Evolutionary conservation across 2,329 filamentous ascomycete species (phyloP).

Genomic region (Cordyceps sp.): DNA sequence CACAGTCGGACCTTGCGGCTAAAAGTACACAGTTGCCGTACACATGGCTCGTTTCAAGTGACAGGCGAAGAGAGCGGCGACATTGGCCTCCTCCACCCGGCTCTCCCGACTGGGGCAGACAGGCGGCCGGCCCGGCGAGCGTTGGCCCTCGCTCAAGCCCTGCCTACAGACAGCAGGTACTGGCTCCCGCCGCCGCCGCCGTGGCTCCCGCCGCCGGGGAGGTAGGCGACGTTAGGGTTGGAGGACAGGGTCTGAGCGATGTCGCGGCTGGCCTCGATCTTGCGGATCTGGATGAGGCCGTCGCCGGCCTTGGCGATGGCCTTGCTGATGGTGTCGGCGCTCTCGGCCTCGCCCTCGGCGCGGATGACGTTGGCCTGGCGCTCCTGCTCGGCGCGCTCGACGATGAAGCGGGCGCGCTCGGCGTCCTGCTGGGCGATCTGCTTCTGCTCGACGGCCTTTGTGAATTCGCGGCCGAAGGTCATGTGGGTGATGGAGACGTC

Average conservation of each 20-base stretch:
- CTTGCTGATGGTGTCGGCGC: conserved; percentile 85
- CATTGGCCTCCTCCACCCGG: no score
- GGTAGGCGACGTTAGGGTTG: conserved; percentile 92
- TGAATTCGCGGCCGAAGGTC: conserved; percentile 99
- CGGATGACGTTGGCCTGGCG: conserved; percentile 96
- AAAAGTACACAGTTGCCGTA: no score
- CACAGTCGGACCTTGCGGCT: no score
- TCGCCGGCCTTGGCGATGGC: conserved; percentile 88
- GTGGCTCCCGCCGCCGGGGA: conserved; percentile 61
- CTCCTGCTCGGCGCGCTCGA: conserved; percentile 98
- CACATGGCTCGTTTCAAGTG: no score
- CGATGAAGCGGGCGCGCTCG: conserved; percentile 91
- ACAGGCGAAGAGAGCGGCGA: no score
- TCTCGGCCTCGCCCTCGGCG: conserved; percentile 94
- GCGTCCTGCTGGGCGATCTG: conserved; percentile 99
- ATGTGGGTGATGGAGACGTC: conserved; percentile 99
- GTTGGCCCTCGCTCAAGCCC: conserved; percentile 12
- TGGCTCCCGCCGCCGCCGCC: conserved; percentile 27
- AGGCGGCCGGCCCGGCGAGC: not conserved
- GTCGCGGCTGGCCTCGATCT: conserved; percentile 92
- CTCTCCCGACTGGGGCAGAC: no score
- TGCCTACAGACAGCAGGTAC: conserved; percentile 35
- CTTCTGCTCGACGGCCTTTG: conserved; percentile 97
- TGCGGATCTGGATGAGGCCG: conserved; percentile 85
- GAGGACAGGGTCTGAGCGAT: conserved; percentile 77